Conservation (phyloP, 1,139 yeast genomes). For the Zygoascus sp. region DNA sequence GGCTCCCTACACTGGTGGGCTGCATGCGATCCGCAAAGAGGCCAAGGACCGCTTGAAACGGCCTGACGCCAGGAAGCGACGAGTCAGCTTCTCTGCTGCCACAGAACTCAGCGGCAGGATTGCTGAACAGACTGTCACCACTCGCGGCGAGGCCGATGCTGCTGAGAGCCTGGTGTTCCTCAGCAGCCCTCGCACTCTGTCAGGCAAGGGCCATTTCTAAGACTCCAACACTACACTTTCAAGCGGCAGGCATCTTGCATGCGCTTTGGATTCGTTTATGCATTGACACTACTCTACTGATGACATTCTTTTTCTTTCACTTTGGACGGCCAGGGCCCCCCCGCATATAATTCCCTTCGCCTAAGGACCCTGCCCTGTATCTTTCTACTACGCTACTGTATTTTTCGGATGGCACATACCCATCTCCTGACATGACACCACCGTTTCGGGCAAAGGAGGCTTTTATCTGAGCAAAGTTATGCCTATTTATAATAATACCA, state of each 20-base stretch:
- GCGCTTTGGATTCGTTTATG: no score
- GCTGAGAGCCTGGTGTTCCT: slow-evolving; percentile 45
- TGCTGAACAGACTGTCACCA: background rate
- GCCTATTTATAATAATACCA: background rate
- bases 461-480: no score
- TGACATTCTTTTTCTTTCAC: no score
- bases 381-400: no score
- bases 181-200: slow-evolving; percentile 37
- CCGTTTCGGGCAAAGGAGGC: no score
- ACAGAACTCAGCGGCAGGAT: background rate
- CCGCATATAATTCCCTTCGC: no score
- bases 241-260: no score
- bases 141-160: slow-evolving; percentile 40
- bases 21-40: slow-evolving; percentile 1
- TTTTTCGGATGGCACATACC: no score
- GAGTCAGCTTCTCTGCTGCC: slow-evolving; percentile 1
- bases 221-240: background rate
- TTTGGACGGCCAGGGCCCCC: no score
- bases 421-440: no score
- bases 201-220: slow-evolving; percentile 3
- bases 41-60: background rate
- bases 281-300: no score
- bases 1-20: slow-evolving; percentile 6
- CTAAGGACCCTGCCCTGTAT: no score
- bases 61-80: background rate